A percentile compares a stretch with the other conserved stretches of the same genome.
These are phyloP conservation scores for Corchorus capsularis DNA, from an alignment of 345 rosid genomes.

Conservation along the genomic window DNA sequence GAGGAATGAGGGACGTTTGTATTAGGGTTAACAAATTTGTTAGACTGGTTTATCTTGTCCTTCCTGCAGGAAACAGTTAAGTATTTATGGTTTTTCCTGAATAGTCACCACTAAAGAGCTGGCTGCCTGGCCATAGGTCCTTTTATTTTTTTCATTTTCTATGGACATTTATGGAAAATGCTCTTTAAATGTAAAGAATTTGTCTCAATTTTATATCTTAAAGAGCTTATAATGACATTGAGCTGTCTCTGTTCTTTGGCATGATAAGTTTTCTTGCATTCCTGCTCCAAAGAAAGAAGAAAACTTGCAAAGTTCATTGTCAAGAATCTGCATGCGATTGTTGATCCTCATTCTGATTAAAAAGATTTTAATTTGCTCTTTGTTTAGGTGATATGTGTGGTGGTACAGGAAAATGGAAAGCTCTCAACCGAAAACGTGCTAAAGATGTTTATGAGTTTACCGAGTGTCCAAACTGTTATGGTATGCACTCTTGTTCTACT, in stretches of 20 bases:
- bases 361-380: constrained; percentile 26
- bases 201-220: neutral
- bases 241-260: neutral
- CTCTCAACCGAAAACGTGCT: constrained; percentile 91
- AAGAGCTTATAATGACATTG: neutral
- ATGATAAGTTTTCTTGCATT: neutral
- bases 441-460: constrained; percentile 96
- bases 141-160: neutral
- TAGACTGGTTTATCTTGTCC: neutral
- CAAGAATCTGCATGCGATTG: neutral
- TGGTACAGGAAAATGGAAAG: constrained; percentile 99
- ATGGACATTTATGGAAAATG: too few relatives aligned
- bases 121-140: neutral
- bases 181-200: neutral
- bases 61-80: neutral
- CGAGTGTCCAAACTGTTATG: constrained; percentile 95
- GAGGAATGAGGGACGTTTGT: too few relatives aligned
- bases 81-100: neutral
- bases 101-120: neutral
- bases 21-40: neutral
- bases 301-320: neutral
- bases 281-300: neutral
- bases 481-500: constrained; percentile 37
- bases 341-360: neutral
- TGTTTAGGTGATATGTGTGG: constrained; percentile 96